Evolutionary conservation across 495 filamentous ascomycete genomes (phyloP).

Genomic region (Symbiotaphrina buchneri): DNA sequence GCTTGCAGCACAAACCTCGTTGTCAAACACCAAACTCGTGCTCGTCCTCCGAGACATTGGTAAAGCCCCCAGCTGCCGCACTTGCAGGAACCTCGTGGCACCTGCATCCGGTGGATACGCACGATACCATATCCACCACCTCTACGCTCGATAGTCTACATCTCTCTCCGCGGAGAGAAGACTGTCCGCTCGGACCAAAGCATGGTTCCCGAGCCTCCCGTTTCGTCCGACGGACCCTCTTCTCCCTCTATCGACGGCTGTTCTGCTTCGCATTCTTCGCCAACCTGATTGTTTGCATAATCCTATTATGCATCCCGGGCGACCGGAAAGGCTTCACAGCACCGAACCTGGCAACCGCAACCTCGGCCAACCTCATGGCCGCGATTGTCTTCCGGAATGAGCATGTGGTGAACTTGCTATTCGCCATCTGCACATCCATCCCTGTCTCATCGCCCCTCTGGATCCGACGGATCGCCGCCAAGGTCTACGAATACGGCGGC

Average conservation of each 20-base stretch:
- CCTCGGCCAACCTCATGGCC: constrained; percentile 25
- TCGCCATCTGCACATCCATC: constrained; percentile 31
- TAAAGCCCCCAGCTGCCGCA: no score
- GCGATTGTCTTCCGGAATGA: constrained; percentile 50
- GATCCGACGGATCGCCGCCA: constrained; percentile 40
- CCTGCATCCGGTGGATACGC: no score
- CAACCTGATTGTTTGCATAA: constrained; percentile 2
- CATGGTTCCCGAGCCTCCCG: not conserved
- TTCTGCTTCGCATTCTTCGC: constrained; percentile 4
- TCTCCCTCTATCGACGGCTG: constrained; percentile 4
- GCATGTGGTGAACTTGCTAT: constrained; percentile 51
- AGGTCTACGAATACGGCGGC: constrained; percentile 59
- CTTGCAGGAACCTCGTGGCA: no score
- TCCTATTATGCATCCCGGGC: constrained; percentile 9
- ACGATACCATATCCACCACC: no score
- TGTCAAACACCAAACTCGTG: no score
- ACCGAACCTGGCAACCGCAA: constrained; percentile 17
- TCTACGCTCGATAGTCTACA: no score
- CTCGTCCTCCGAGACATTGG: no score
- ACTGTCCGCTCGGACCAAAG: not conserved
- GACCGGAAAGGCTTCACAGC: not conserved
- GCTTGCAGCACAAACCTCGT: no score
- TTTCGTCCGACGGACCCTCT: not conserved
- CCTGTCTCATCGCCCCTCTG: constrained; percentile 36
- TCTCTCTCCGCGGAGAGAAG: no score